Evolutionary conservation across 352 stramenopile species (phyloP).

Genomic region (Phytopythium cucurbitacearum): DNA sequence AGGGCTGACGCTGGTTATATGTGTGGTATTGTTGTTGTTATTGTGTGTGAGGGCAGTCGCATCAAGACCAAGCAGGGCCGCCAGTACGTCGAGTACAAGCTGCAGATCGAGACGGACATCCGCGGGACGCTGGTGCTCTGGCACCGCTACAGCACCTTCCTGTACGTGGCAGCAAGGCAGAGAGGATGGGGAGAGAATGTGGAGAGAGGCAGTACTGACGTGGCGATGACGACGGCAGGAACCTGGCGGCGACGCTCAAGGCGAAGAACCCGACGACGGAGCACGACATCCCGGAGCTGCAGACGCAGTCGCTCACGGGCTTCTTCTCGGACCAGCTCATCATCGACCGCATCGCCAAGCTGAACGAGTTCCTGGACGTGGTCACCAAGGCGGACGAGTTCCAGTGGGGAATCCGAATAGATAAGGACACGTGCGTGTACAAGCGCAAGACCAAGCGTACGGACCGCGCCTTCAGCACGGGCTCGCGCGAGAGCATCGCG

Average conservation of each 20-base stretch:
- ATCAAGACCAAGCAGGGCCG: conserved; percentile 85
- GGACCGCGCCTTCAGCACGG: conserved; percentile 61
- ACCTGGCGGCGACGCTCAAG: conserved; percentile 75
- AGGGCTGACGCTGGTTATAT: conserved; percentile 6
- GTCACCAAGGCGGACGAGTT: conserved; percentile 84
- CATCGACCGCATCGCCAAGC: conserved; percentile 77
- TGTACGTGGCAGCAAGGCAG: conserved; percentile 31
- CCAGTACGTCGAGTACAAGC: conserved; percentile 87
- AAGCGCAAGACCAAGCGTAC: conserved; percentile 83
- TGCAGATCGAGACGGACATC: conserved; percentile 86
- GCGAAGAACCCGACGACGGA: conserved; percentile 74
- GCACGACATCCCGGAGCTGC: conserved; percentile 73
- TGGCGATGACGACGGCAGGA: conserved; percentile 19
- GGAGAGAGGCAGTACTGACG: neutral
- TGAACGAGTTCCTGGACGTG: conserved; percentile 85
- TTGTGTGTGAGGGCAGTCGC: conserved; percentile 29
- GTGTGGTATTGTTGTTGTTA: conserved; percentile 10
- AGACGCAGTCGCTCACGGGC: conserved; percentile 77
- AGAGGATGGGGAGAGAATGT: no score
- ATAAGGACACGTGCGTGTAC: conserved; percentile 88
- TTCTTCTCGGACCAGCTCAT: conserved; percentile 87
- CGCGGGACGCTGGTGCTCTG: conserved; percentile 81
- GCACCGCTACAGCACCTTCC: conserved; percentile 88
- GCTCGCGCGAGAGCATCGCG: conserved; percentile 74
- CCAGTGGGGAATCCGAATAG: conserved; percentile 88